Percentiles rank a stretch among this genome's conserved stretches.
These are phyloP conservation scores for Yamagishiella unicocca DNA, from an alignment of 139 green algal species.

Conservation along the genomic window DNA sequence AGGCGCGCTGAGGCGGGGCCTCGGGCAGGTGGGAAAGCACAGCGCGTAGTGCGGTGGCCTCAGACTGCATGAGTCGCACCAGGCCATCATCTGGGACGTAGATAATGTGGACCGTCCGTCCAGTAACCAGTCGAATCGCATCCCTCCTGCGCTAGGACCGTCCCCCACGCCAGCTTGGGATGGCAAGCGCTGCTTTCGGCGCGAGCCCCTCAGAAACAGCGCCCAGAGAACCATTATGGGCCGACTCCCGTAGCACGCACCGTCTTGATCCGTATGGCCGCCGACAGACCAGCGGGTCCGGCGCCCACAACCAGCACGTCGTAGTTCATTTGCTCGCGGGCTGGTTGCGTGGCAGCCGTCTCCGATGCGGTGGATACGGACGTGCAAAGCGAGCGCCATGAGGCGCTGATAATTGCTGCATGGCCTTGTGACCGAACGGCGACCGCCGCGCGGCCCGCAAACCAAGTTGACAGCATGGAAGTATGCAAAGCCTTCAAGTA, in stretches of 20 bases:
- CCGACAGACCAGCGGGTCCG: slow-evolving; percentile 89
- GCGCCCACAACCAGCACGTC: slow-evolving; percentile 93
- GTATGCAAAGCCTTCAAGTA: too few relatives aligned
- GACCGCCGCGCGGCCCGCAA: background rate
- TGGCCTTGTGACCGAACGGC: background rate
- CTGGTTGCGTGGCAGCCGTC: background rate
- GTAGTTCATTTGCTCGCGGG: slow-evolving; percentile 82
- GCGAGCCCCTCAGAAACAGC: background rate
- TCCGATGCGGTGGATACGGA: background rate
- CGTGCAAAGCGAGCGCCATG: background rate
- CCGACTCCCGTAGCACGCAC: slow-evolving; percentile 37
- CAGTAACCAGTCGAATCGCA: background rate
- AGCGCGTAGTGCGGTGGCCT: background rate
- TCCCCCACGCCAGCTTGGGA: background rate
- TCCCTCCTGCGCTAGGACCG: background rate
- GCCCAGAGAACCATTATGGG: background rate
- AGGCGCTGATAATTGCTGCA: too few relatives aligned
- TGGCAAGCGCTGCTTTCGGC: background rate
- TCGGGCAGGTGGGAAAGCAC: background rate
- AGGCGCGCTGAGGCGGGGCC: background rate
- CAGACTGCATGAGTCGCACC: background rate
- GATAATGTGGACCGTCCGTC: background rate
- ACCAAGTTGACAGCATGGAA: background rate
- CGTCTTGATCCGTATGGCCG: slow-evolving; percentile 93
- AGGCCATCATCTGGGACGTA: background rate